Conservation (phyloP, 2,329 filamentous ascomycete species). For the Fusarium sp. region DNA sequence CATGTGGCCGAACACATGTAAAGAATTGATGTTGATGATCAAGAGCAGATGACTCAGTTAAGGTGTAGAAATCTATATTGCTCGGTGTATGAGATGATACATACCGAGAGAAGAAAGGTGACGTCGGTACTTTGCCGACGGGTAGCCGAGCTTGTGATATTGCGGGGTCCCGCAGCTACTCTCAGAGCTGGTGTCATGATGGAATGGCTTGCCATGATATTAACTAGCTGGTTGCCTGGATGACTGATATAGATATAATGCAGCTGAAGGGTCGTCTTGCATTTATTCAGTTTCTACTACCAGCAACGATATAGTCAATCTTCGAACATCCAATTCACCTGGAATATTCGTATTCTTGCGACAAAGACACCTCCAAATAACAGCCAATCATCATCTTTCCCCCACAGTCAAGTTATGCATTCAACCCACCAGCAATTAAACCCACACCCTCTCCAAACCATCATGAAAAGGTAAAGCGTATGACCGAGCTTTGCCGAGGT, state of each 20-base stretch:
- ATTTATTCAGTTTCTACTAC: too few species aligned
- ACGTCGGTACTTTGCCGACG: constrained; percentile 56
- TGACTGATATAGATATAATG: too few species aligned
- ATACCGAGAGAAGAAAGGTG: constrained; percentile 15
- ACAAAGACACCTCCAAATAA: not conserved
- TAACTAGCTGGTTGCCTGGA: too few species aligned
- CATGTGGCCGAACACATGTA: constrained; percentile 42
- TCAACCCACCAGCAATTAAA: not conserved
- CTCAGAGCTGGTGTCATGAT: not conserved
- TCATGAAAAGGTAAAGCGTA: constrained; percentile 23
- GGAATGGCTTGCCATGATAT: not conserved
- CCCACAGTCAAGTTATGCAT: constrained; percentile 8
- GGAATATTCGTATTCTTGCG: not conserved
- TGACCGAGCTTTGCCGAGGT: constrained; percentile 40
- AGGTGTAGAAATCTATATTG: not conserved
- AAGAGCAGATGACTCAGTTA: constrained; percentile 15
- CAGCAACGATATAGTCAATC: too few species aligned
- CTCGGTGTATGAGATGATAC: constrained; percentile 15
- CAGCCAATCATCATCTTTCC: constrained; percentile 20
- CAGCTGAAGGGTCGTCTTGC: too few species aligned
- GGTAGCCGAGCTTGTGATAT: constrained; percentile 68
- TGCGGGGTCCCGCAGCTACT: constrained; percentile 56
- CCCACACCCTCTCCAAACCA: constrained; percentile 32
- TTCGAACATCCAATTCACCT: not conserved
- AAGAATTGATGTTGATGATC: constrained; percentile 6